Base-by-base conservation (phyloP, 2,329 filamentous ascomycete species). In the Epichloe brachyelytri region DNA sequence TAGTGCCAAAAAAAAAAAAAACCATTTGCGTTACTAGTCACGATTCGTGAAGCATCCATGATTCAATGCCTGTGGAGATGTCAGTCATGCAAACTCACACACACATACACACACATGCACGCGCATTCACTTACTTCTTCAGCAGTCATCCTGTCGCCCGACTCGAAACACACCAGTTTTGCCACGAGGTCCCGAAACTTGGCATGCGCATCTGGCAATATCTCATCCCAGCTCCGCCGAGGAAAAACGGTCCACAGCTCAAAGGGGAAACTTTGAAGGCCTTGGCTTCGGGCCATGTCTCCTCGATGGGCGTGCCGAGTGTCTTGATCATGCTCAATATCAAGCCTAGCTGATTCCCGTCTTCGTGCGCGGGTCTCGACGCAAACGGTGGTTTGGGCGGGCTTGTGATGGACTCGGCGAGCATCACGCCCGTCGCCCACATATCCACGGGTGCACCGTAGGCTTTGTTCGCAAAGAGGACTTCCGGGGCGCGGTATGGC, bases 311-410 rank as follows among this genome's bases (percentile, higher is more conserved):
- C 1, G 90, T 96, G 1, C 94, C 94, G 6, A 98, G 67, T 0
- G 85, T 94, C 67, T 86, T 83, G 69, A 98, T 97, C 37, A 97
- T 91, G 61, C 88, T 95, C 49, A 90, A 76, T 51, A 98, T 91
- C 48, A 98, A 73, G 0, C 88, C 86, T 39, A 98, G 74, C 67
- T 98, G 93, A 62, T 87, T 97, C 0, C 94, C 93, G 48, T 97
- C 77, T 59, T 95, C 88, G 53, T 79, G 73, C 0, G 71, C 73
- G 2, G 75, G 65, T 1, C 88, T 86, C 3, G 88, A 87, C 63
- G 93, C 85, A 59, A 98, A 97, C 1, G 97, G 72, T 0, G 85
- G 76, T n/a, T 54, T 70, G 43, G 70, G 80, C 58, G 63, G 74
- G 56, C 57, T 74, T 55, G 65, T 75, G 62, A 70, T 82, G 62